Base-by-base conservation (phyloP, 768 basidiomycete species). In the Phaffia australis region DNA sequence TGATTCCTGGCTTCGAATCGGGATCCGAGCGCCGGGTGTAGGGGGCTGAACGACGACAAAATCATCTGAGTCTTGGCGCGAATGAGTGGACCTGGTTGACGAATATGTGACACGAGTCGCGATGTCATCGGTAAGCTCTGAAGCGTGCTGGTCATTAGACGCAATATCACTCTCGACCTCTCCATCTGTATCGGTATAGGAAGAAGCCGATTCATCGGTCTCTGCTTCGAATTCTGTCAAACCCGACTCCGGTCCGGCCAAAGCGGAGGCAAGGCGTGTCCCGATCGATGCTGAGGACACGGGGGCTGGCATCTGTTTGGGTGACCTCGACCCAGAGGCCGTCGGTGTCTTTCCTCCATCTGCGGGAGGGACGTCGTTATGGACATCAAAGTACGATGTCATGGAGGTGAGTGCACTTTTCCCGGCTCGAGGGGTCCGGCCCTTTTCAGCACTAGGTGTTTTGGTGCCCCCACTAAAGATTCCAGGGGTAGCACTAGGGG, bases 131-230 rank as follows among this genome's bases (percentile, higher is more conserved):
- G 56, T 29, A 16, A 14, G 56, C 27, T 19, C 19, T 7, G 56
- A 27, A 19, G 56, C 9, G 35, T 23, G 9, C n/a, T 29, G 19
- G 23, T 25, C 18, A 29, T 57, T 27, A 49, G 59, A 35, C 14
- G 19, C 4, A 7, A 9, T 23, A 4, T 30, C 25, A 15, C 35
- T 25, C 23, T 25, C 49, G 19, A 16, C n/a, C 60, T 51, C 29
- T 29, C 30, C 29, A 48, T 49, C 35, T 7, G 60, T 55, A 69
- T 71, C 71, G 68, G 70, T 23, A 59, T 57, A 54, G 27, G 46
- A 42, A 18, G 65, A 29, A 32, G 59, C 47, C 16, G 52, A 60
- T 16, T 14, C 35, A 46, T 59, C 60, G 23, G 55, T 42, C 11
- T 60, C 69, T 6, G 32, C 71, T 0, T 70, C 71, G 6, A 57